A percentile compares a stretch with the other conserved stretches of the same genome.
Evolutionary conservation across 768 basidiomycete genomes (phyloP).

Genomic region (Mycena leptocephala): DNA sequence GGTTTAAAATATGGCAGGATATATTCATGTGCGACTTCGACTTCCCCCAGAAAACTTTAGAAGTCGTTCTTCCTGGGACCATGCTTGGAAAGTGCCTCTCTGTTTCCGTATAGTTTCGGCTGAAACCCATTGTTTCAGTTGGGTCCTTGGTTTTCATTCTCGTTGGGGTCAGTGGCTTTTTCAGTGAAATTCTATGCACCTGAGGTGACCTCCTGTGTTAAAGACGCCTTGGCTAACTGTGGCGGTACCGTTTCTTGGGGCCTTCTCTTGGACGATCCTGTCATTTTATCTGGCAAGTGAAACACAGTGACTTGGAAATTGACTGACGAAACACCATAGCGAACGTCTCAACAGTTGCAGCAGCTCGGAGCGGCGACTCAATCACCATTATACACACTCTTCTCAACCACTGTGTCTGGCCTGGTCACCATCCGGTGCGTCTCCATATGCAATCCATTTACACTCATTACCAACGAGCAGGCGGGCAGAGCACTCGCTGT

Average conservation of each 20-base stretch:
- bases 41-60: background rate
- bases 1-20: background rate
- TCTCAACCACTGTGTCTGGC: background rate
- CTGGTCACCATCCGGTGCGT: background rate
- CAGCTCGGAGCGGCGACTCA: background rate
- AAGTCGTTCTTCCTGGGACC: background rate
- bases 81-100: background rate
- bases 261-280: slow-evolving; percentile 1
- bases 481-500: background rate
- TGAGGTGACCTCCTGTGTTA: background rate
- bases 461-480: background rate
- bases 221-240: background rate
- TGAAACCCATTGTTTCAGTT: background rate
- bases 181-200: background rate
- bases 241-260: background rate
- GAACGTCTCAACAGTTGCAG: background rate
- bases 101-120: background rate
- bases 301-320: no score
- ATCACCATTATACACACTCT: background rate
- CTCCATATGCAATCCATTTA: no score
- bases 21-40: slow-evolving; percentile 29
- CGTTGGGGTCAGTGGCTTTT: background rate
- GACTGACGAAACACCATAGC: no score
- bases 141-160: background rate
- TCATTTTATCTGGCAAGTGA: background rate